Evolutionary conservation across 805 yeast genomes (phyloP).

Genomic region (Priceomyces haplophilus): DNA sequence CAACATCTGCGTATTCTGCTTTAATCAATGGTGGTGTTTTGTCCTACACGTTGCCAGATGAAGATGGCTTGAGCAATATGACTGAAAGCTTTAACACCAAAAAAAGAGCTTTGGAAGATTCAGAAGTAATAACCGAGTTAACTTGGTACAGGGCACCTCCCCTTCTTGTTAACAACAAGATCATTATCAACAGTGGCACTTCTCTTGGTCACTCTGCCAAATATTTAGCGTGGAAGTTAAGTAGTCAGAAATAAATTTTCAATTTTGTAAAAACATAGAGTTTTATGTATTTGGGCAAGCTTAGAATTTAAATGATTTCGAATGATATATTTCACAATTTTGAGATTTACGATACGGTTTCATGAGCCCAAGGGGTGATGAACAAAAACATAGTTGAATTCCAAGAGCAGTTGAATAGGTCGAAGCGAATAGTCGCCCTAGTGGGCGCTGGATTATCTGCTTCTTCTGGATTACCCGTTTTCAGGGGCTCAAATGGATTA

Average conservation of each 20-base stretch:
- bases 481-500: conserved; percentile 66
- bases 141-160: conserved; percentile 75
- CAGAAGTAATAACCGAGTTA: conserved; percentile 20
- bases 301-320: not conserved
- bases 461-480: conserved; percentile 72
- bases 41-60: conserved; percentile 28
- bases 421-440: conserved; percentile 54
- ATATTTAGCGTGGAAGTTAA: conserved; percentile 54
- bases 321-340: too few relatives aligned
- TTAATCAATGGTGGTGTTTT: conserved; percentile 38
- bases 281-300: too few relatives aligned
- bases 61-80: conserved; percentile 14
- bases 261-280: not conserved
- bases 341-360: not conserved
- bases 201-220: conserved; percentile 70
- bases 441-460: conserved; percentile 86
- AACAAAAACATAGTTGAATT: conserved; percentile 35
- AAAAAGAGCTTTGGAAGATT: conserved; percentile 19
- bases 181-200: conserved; percentile 15
- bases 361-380: conserved; percentile 14
- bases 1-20: conserved; percentile 34
- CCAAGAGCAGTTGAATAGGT: conserved; percentile 46
- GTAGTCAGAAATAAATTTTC: not conserved
- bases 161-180: conserved; percentile 24
- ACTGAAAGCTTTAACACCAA: conserved; percentile 24